Percentiles rank a stretch among this genome's conserved stretches.
Conservation (phyloP, 108 stramenopile species). For the Nitzschia sp. region DNA sequence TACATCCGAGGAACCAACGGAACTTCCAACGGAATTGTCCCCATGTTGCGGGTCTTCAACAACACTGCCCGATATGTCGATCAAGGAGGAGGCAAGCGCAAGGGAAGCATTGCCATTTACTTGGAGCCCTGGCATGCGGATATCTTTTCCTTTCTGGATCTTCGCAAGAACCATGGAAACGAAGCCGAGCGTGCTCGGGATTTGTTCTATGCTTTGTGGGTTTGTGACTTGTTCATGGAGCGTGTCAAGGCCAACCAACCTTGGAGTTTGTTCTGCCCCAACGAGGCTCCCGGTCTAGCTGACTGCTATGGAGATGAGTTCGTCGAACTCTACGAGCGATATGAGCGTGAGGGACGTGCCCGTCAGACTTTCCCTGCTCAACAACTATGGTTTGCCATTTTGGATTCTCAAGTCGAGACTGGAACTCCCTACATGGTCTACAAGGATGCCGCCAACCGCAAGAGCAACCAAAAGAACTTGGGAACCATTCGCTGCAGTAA, state of each 20-base stretch:
- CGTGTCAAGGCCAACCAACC: constrained; percentile 89
- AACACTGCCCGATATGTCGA: constrained; percentile 98
- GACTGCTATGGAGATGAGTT: constrained; percentile 91
- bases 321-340: constrained; percentile 89
- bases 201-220: constrained; percentile 98
- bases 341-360: constrained; percentile 91
- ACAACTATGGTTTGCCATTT: constrained; percentile 96
- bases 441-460: constrained; percentile 98
- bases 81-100: constrained; percentile 99
- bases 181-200: constrained; percentile 95
- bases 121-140: constrained; percentile 99
- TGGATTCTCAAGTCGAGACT: constrained; percentile 98
- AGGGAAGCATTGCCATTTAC: constrained; percentile 97
- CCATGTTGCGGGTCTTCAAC: constrained; percentile 99
- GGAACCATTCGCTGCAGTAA: constrained; percentile 98
- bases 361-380: constrained; percentile 93
- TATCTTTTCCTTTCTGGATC: constrained; percentile 93
- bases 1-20: constrained; percentile 99
- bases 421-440: constrained; percentile 99
- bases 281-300: constrained; percentile 95
- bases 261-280: constrained; percentile 97
- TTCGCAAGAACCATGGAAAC: constrained; percentile 99
- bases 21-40: constrained; percentile 97
- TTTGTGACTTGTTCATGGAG: constrained; percentile 99
- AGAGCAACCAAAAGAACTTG: constrained; percentile 98